A percentile compares a stretch with the other conserved stretches of the same genome.
Conservation (phyloP, 441 rosid genomes). For the Euphorbia celastroides region DNA sequence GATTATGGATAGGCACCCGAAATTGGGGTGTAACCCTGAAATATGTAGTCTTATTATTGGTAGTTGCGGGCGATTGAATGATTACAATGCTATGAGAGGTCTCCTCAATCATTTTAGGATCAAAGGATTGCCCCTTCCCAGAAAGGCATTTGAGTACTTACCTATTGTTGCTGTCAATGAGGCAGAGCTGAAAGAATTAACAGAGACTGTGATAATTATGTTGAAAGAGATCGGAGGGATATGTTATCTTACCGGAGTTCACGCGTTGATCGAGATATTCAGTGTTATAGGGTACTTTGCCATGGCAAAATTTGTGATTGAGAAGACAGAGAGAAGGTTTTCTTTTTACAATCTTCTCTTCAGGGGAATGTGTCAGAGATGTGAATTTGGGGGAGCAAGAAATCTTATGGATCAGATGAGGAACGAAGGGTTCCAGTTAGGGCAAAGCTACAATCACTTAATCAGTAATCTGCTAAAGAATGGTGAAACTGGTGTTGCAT, state of each 20-base stretch:
- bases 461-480: conserved; percentile 37
- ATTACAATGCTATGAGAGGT: conserved; percentile 25
- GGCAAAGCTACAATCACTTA: conserved; percentile 31
- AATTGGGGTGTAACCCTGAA: conserved; percentile 25
- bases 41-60: conserved; percentile 41
- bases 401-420: conserved; percentile 38
- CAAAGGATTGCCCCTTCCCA: conserved; percentile 22
- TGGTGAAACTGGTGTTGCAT: conserved; percentile 26
- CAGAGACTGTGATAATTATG: conserved; percentile 25
- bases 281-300: conserved; percentile 28
- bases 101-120: conserved; percentile 29
- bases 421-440: conserved; percentile 25
- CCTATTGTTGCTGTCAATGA: conserved; percentile 18
- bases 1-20: conserved; percentile 28
- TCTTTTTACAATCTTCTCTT: conserved; percentile 32
- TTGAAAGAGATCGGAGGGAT: conserved; percentile 43
- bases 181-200: conserved; percentile 18
- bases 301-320: conserved; percentile 40
- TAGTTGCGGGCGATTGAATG: conserved; percentile 45
- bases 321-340: conserved; percentile 25
- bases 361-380: conserved; percentile 29
- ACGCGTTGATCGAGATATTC: conserved; percentile 37
- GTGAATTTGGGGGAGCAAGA: conserved; percentile 33
- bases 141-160: conserved; percentile 44
- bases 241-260: conserved; percentile 32